Conservation (phyloP, 148 eudicot genomes). For the Chenopodium formosanum region DNA sequence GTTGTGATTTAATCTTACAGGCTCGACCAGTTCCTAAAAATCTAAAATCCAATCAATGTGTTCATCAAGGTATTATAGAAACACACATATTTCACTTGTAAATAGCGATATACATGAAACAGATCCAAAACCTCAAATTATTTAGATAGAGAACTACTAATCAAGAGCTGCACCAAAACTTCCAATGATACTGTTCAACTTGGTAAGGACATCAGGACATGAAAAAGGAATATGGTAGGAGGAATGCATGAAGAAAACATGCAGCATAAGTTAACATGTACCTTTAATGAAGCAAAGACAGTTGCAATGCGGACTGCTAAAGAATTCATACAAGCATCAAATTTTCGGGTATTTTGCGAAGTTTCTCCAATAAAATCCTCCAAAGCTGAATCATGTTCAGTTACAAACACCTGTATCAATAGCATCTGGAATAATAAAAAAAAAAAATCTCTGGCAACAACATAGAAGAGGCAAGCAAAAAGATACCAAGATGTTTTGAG, state of each 20-base stretch:
- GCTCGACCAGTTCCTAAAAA: neutral
- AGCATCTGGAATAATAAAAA: slow-evolving; percentile 18
- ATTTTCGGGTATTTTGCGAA: slow-evolving; percentile 65
- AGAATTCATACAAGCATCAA: slow-evolving; percentile 60
- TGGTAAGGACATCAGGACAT: neutral
- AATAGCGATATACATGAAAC: neutral
- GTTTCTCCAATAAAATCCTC: slow-evolving; percentile 68
- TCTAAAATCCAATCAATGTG: neutral
- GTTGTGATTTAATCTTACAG: neutral
- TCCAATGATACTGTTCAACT: neutral
- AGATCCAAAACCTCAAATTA: neutral
- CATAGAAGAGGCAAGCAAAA: neutral
- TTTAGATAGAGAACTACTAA: neutral
- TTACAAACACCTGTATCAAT: slow-evolving; percentile 54
- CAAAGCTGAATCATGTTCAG: slow-evolving; percentile 82
- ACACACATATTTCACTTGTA: neutral
- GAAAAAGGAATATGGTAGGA: neutral
- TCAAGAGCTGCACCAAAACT: neutral
- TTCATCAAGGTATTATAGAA: neutral
- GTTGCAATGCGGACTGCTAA: slow-evolving; percentile 87
- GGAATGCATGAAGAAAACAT: neutral
- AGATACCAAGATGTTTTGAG: neutral
- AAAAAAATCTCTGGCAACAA: neutral
- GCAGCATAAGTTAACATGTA: slow-evolving; percentile 17
- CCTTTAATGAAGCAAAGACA: slow-evolving; percentile 97